A percentile compares a stretch with the other conserved stretches of the same genome.
Evolutionary conservation across 2,329 filamentous ascomycete genomes (phyloP).

Genomic region (Onygena corvina): DNA sequence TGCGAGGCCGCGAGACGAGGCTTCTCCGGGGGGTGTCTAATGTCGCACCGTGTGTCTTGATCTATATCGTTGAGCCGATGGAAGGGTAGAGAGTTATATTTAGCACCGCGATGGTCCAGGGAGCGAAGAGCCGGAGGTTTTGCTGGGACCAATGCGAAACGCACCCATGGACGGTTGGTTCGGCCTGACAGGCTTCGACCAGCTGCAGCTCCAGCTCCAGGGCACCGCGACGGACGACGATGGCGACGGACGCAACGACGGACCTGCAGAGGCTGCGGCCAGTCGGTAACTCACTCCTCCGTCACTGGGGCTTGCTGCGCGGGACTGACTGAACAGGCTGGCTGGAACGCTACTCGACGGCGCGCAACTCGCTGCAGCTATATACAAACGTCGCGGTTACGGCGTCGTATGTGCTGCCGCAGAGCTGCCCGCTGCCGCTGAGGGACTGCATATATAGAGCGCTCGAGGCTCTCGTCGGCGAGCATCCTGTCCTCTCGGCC

Average conservation of each 20-base stretch:
- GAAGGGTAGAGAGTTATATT: no score
- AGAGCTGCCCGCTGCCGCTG: conserved; percentile 18
- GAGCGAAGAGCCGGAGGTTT: no score
- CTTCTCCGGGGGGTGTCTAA: no score
- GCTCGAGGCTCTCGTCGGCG: conserved; percentile 26
- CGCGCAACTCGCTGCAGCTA: conserved; percentile 33
- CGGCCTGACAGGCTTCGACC: no score
- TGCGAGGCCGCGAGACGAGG: no score
- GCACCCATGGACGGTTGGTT: no score
- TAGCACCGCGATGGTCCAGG: no score
- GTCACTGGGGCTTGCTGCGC: not conserved
- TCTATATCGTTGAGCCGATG: no score
- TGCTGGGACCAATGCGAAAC: no score
- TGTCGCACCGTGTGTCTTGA: no score
- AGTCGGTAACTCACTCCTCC: conserved; percentile 20
- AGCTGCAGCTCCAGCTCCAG: no score
- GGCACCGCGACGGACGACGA: no score
- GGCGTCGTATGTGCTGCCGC: conserved; percentile 28
- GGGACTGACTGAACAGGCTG: conserved; percentile 15
- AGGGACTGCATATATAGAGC: conserved; percentile 30
- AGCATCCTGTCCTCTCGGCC: conserved; percentile 35
- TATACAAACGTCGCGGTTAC: conserved; percentile 36
- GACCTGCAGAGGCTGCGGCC: conserved; percentile 21
- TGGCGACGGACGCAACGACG: not conserved
- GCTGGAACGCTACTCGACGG: conserved; percentile 34